Percentiles rank a stretch among this genome's conserved stretches.
phyloP scores from a whole-genome alignment of 495 filamentous ascomycete species.

The Barbatosphaeria neglecta region DNA sequence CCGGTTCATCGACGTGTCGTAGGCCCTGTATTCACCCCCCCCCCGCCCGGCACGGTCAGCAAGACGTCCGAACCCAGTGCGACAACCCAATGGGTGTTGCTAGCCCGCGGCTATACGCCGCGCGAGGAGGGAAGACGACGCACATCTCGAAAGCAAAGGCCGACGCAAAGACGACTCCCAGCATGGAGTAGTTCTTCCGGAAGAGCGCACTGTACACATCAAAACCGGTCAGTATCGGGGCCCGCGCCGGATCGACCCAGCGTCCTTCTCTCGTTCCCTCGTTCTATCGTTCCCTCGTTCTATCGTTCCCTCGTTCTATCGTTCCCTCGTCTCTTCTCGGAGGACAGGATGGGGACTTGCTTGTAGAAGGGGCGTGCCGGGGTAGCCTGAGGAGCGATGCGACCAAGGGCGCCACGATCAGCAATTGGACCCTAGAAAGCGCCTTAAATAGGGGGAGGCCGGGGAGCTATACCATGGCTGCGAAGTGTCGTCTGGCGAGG shows the following conservation, averaged over 20 bases:
- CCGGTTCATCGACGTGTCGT: conserved; percentile 62
- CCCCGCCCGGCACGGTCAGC: too few species aligned
- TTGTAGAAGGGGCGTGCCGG: conserved; percentile 58
- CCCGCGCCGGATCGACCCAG: too few species aligned
- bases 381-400: conserved; percentile 1
- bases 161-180: conserved; percentile 70
- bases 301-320: too few species aligned
- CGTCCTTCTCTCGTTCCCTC: too few species aligned
- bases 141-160: conserved; percentile 95
- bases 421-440: conserved; percentile 17
- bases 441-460: background rate
- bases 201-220: conserved; percentile 58
- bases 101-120: too few species aligned
- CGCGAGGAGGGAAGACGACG: conserved; percentile 14
- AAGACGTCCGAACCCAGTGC: too few species aligned
- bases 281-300: too few species aligned
- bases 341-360: conserved; percentile 44
- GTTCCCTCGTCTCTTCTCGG: too few species aligned
- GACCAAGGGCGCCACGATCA: conserved; percentile 11
- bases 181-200: conserved; percentile 73
- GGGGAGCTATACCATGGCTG: conserved; percentile 22
- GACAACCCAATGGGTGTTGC: too few species aligned
- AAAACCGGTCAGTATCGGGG: conserved; percentile 13
- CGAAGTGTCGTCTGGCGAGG: conserved; percentile 8
- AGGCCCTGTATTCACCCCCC: conserved; percentile 44